Evolutionary conservation across 805 yeast species (phyloP), one percentile per base, ranked within the genome.

Genomic region (Dipodascopsis uninucleata): DNA sequence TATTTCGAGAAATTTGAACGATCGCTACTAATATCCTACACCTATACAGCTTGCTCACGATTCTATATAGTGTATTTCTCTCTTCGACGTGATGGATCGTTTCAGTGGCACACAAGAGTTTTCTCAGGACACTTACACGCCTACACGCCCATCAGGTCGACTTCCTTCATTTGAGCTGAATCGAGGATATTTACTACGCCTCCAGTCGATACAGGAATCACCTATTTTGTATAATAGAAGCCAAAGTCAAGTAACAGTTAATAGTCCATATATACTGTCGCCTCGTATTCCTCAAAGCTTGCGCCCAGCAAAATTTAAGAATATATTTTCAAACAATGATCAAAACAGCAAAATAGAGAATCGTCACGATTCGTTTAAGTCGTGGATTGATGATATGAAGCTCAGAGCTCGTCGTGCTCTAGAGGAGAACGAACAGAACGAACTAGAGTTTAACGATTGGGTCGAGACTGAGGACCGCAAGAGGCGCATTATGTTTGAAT

Each of bases 221-320:
- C 53, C 53, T 1, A 12, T 49, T 12, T 40, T 49, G 16, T 49
- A 41, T 36, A 40, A 41, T 32, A 49, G 47, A 32, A 39, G 42
- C 35, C 31, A 33, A 16, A 34, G 43, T 7, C 25, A 33, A 12
- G 45, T 50, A 4, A 47, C 50, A 16, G 31, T 36, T 21, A 23
- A 33, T 29, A 45, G 47, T 26, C 53, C 53, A 2, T 49, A 41
- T 26, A 24, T 16, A 2, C 26, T 48, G 12, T 35, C 53, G 16
- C 53, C 53, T 28, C 31, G 37, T 3, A 10, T 26, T 6, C 39
- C 43, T 2, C 28, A 31, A 12, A 31, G 38, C 12, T 31, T 31
- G 14, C 35, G 49, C 9, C 7, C 29, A 17, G 21, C 29, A 17
- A 43, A 40, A 3, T 21, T 33, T n/a, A 44, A 41, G 7, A 33